Percentiles rank a stretch among this genome's conserved stretches.
These are phyloP conservation scores for Candolleomyces efflorescens DNA, from an alignment of 768 basidiomycete genomes.

Conservation along the genomic window DNA sequence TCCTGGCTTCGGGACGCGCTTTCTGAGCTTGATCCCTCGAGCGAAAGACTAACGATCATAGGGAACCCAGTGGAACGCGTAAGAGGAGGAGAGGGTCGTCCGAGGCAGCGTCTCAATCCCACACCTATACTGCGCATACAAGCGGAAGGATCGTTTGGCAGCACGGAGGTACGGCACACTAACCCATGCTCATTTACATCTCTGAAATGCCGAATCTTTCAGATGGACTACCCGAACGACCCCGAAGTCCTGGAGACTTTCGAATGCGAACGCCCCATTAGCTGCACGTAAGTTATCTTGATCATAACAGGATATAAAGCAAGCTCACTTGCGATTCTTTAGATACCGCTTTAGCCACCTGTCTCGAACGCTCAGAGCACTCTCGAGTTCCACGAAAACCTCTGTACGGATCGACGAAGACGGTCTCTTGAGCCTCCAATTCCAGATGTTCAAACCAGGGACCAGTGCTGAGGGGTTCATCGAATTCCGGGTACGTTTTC, in stretches of 20 bases:
- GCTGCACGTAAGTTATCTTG: conserved; percentile 55
- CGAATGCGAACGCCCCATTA: conserved; percentile 65
- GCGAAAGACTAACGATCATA: conserved; percentile 79
- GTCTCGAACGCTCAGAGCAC: conserved; percentile 61
- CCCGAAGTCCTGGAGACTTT: conserved; percentile 88
- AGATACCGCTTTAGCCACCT: conserved; percentile 89
- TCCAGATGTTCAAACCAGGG: conserved; percentile 66
- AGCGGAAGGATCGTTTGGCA: conserved; percentile 79
- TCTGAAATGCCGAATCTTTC: background rate
- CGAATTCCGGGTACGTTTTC: conserved; percentile 73
- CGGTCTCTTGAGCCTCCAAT: conserved; percentile 84
- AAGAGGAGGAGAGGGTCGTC: conserved; percentile 20
- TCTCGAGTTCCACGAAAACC: conserved; percentile 83
- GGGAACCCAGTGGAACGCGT: conserved; percentile 53
- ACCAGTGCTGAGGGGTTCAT: conserved; percentile 63
- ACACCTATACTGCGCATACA: conserved; percentile 76
- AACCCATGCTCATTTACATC: background rate
- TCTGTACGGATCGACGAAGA: conserved; percentile 81
- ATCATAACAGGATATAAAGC: background rate
- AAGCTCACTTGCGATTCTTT: background rate
- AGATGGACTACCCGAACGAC: conserved; percentile 98
- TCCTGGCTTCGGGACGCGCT: conserved; percentile 94
- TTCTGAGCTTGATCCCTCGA: conserved; percentile 85
- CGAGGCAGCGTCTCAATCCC: conserved; percentile 17
- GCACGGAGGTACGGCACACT: conserved; percentile 59